These are phyloP conservation scores for Dothistroma pini DNA, from an alignment of 2,329 filamentous ascomycete species.

Conservation along the genomic window DNA sequence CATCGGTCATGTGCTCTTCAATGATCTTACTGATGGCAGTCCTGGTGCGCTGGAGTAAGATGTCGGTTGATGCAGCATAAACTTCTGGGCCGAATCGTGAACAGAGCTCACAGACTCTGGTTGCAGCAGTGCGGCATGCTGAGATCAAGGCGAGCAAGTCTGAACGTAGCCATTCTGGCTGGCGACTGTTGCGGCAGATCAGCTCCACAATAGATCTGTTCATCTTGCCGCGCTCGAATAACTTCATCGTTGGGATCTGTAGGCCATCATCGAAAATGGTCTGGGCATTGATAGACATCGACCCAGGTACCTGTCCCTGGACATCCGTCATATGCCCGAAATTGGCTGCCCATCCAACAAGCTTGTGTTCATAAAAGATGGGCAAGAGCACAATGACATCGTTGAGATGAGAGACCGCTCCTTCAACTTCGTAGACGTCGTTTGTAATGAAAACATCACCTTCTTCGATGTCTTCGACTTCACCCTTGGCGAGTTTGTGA, in stretches of 20 bases:
- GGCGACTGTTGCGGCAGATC: slow-evolving; percentile 27
- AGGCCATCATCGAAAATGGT: slow-evolving; percentile 29
- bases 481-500: slow-evolving; percentile 23
- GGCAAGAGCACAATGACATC: slow-evolving; percentile 25
- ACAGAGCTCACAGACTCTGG: slow-evolving; percentile 28
- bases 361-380: slow-evolving; percentile 28
- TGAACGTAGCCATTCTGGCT: slow-evolving; percentile 28
- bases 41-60: slow-evolving; percentile 23
- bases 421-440: slow-evolving; percentile 29
- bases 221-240: slow-evolving; percentile 29
- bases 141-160: slow-evolving; percentile 28
- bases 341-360: slow-evolving; percentile 30
- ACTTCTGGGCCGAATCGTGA: slow-evolving; percentile 27
- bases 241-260: slow-evolving; percentile 29
- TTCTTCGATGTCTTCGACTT: slow-evolving; percentile 26
- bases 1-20: slow-evolving; percentile 28
- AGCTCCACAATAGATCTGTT: slow-evolving; percentile 28
- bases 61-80: slow-evolving; percentile 24
- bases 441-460: slow-evolving; percentile 30
- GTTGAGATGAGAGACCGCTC: slow-evolving; percentile 28
- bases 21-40: slow-evolving; percentile 27
- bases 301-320: slow-evolving; percentile 28
- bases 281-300: slow-evolving; percentile 29
- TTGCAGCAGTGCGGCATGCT: slow-evolving; percentile 27
- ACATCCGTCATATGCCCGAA: slow-evolving; percentile 30